These are phyloP conservation scores for Leishmania braziliensis DNA, from an alignment of 208 protist species.

Conservation along the genomic window DNA sequence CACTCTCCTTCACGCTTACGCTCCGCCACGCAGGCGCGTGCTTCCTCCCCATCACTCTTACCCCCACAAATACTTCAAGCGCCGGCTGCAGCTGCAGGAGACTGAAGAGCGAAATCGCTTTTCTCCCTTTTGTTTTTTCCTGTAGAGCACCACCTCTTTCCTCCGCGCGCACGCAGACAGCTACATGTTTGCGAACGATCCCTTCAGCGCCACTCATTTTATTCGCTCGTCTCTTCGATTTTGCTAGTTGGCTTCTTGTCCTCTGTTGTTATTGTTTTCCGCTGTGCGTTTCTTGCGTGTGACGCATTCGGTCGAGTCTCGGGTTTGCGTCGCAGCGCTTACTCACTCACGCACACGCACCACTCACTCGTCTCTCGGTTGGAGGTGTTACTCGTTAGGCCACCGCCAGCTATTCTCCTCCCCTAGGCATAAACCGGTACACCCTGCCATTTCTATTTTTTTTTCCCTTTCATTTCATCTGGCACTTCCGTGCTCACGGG, in stretches of 20 bases:
- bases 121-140: not conserved
- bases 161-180: not conserved
- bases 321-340: not conserved
- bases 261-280: not conserved
- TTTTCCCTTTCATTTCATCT: not conserved
- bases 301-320: not conserved
- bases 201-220: not conserved
- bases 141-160: not conserved
- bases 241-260: not conserved
- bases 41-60: not conserved
- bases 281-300: not conserved
- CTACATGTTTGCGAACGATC: not conserved
- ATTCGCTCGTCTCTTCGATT: not conserved
- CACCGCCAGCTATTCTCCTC: not conserved
- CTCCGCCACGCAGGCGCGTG: not conserved
- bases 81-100: too few species aligned
- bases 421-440: not conserved
- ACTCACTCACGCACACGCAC: slow-evolving; percentile 5
- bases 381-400: not conserved
- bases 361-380: not conserved
- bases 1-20: not conserved
- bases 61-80: not conserved
- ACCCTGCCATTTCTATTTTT: not conserved
- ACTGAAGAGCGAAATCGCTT: not conserved
- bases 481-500: not conserved